Evolutionary conservation across 1,284 basidiomycete species (phyloP).

Genomic region (Leccinum solheimii): DNA sequence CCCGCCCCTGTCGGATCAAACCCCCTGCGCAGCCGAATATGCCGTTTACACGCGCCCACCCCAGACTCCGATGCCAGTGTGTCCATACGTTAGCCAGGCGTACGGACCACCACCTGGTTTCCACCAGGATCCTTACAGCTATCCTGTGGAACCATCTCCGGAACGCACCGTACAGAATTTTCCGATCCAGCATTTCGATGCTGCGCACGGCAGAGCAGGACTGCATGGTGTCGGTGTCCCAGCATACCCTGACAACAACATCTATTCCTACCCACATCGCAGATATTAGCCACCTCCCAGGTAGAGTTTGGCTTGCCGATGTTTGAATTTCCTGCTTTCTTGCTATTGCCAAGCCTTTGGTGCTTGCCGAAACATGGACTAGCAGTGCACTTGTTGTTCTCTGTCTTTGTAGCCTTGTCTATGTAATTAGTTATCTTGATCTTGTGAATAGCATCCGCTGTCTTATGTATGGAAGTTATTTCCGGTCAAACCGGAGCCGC

Average conservation of each 20-base stretch:
- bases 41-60: neutral
- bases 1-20: constrained; percentile 26
- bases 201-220: constrained; percentile 11
- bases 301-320: constrained; percentile 3
- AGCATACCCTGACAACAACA: constrained; percentile 14
- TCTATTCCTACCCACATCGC: constrained; percentile 15
- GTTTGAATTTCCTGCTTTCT: constrained; percentile 3
- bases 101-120: constrained; percentile 10
- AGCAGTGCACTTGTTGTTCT: constrained; percentile 7
- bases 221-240: constrained; percentile 15
- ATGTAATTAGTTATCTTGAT: constrained; percentile 8
- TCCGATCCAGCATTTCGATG: constrained; percentile 12
- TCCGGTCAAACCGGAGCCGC: neutral
- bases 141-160: constrained; percentile 9
- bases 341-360: constrained; percentile 8
- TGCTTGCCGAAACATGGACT: constrained; percentile 17
- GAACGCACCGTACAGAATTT: constrained; percentile 20
- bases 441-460: constrained; percentile 12
- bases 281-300: constrained; percentile 7
- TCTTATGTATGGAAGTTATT: neutral
- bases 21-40: constrained; percentile 18
- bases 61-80: constrained; percentile 6
- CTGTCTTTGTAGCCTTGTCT: neutral
- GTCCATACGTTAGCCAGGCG: constrained; percentile 5
- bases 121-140: constrained; percentile 17